A percentile compares a stretch with the other conserved stretches of the same genome.
Conservation (phyloP, 257 asterid species). For the Solanum pinnatisectum region DNA sequence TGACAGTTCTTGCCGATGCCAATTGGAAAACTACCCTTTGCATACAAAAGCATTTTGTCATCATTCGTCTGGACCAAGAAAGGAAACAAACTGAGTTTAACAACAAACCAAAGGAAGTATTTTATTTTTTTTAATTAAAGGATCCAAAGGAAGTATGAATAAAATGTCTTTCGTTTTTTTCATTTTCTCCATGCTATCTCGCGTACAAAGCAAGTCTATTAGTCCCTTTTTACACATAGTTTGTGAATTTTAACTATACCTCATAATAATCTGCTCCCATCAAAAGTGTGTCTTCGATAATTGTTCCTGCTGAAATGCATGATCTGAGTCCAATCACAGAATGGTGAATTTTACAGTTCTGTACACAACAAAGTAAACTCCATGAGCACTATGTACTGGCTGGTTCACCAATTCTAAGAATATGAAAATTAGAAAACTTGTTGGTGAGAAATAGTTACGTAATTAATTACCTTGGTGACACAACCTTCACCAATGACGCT, state of each 20-base stretch:
- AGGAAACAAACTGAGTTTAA: neutral
- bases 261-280: conserved; percentile 97
- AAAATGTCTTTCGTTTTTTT: neutral
- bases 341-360: conserved; percentile 89
- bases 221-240: neutral
- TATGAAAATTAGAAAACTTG: neutral
- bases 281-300: conserved; percentile 69
- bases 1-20: conserved; percentile 83
- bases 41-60: conserved; percentile 51
- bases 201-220: neutral
- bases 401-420: neutral
- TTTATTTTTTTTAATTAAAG: too few relatives aligned
- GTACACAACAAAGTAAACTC: conserved; percentile 1
- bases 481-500: conserved; percentile 95
- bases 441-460: neutral
- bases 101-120: neutral
- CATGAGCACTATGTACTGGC: neutral
- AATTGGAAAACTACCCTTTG: conserved; percentile 74
- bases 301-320: conserved; percentile 80
- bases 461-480: conserved; percentile 63
- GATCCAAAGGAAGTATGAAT: neutral
- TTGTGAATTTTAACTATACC: conserved; percentile 22
- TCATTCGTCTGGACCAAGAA: conserved; percentile 56
- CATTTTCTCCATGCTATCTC: neutral
- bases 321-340: conserved; percentile 92